A percentile compares a stretch with the other conserved stretches of the same genome.
Conservation (phyloP, 768 basidiomycete species). For the Hericium alpestre region DNA sequence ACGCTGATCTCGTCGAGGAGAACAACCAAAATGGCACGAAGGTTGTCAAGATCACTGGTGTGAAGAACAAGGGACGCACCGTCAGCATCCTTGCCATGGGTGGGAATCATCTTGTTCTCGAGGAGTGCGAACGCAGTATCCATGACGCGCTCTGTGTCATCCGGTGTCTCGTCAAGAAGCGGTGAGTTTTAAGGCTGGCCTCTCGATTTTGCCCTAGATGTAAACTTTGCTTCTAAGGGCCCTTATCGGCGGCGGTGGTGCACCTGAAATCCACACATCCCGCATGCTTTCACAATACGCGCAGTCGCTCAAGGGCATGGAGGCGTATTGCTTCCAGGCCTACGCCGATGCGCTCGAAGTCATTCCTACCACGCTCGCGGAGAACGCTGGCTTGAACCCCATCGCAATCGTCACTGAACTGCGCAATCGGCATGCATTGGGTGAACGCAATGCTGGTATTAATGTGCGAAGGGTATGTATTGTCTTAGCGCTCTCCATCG, state of each 20-base stretch:
- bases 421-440: constrained; percentile 91
- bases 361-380: constrained; percentile 93
- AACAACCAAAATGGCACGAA: constrained; percentile 70
- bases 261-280: constrained; percentile 96
- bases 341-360: constrained; percentile 97
- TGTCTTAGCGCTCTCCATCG: background rate
- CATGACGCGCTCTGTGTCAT: constrained; percentile 99
- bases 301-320: constrained; percentile 93
- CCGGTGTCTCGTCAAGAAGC: constrained; percentile 94
- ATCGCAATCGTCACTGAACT: constrained; percentile 97
- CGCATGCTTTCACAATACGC: constrained; percentile 83
- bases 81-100: constrained; percentile 95
- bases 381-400: constrained; percentile 96
- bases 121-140: constrained; percentile 93
- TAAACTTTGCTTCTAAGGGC: constrained; percentile 38
- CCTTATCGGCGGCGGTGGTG: constrained; percentile 91
- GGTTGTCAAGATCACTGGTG: constrained; percentile 89
- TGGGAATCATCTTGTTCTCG: constrained; percentile 82
- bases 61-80: constrained; percentile 89
- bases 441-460: constrained; percentile 91
- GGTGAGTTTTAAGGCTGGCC: constrained; percentile 38
- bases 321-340: constrained; percentile 98
- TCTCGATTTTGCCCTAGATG: background rate
- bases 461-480: constrained; percentile 85
- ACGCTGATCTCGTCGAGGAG: constrained; percentile 93